A percentile compares a stretch with the other conserved stretches of the same genome.
phyloP scores from a whole-genome alignment of 306 rosid species.

The Hippophae gyantsensis region DNA sequence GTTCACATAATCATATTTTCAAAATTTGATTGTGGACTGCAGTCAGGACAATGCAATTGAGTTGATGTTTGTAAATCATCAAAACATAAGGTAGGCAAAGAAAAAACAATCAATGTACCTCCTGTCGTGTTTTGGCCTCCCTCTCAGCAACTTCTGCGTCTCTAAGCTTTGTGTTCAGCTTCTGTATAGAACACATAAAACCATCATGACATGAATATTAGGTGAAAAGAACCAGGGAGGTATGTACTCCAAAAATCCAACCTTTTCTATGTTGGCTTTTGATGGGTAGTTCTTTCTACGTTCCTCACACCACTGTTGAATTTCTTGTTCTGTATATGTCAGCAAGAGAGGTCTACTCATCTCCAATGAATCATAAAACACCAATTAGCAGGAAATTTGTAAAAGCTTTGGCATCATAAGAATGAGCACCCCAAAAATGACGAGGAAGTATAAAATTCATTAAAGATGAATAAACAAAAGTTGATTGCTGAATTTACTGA shows the following conservation, averaged over 20 bases:
- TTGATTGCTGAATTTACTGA: no score
- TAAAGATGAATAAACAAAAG: no score
- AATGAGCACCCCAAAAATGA: no score
- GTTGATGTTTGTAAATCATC: no score
- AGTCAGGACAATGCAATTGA: no score
- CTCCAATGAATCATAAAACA: conserved; percentile 9
- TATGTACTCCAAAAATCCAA: conserved; percentile 19
- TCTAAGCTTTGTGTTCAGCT: conserved; percentile 18
- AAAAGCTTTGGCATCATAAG: no score
- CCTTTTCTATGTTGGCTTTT: conserved; percentile 45
- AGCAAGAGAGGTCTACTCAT: conserved; percentile 35
- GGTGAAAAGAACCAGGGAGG: conserved; percentile 6
- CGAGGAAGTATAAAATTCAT: no score
- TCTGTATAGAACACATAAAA: conserved; percentile 37
- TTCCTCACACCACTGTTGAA: conserved; percentile 78
- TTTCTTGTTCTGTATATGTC: conserved; percentile 63
- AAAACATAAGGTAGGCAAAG: neutral
- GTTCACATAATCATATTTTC: no score
- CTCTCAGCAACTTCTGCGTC: conserved; percentile 29
- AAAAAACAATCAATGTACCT: conserved; percentile 29
- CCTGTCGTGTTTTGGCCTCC: conserved; percentile 42
- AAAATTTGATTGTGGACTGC: no score
- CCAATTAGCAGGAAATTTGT: conserved; percentile 1
- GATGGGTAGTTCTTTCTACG: conserved; percentile 69
- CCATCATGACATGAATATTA: conserved; percentile 24